These are phyloP conservation scores for Lyophyllum decastes DNA, from an alignment of 768 basidiomycete species.

Conservation along the genomic window DNA sequence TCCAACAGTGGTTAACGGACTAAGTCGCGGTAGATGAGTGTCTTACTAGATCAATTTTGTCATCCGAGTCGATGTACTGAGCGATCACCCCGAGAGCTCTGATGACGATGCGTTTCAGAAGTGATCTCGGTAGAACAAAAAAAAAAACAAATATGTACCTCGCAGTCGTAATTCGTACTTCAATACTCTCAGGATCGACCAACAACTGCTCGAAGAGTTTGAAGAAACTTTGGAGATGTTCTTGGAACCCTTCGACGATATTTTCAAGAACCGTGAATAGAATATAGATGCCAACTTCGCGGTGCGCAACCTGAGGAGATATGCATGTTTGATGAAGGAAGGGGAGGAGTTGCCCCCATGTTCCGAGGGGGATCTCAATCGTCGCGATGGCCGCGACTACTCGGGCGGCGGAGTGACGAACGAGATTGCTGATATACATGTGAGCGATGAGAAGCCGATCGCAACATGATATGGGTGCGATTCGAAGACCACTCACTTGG, in stretches of 20 bases:
- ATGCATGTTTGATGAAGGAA: constrained; percentile 81
- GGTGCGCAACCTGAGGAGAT: constrained; percentile 68
- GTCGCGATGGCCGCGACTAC: constrained; percentile 91
- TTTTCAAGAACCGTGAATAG: constrained; percentile 90
- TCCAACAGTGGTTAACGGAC: neutral
- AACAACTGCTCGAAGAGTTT: constrained; percentile 75
- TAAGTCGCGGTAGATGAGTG: neutral
- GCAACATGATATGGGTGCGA: constrained; percentile 10
- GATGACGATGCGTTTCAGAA: constrained; percentile 4
- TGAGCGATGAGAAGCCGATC: constrained; percentile 15
- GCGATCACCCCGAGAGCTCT: constrained; percentile 91
- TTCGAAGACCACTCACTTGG: constrained; percentile 54
- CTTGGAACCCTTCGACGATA: constrained; percentile 87
- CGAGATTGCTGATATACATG: constrained; percentile 63
- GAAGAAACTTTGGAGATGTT: constrained; percentile 74
- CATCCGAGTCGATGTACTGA: constrained; percentile 86
- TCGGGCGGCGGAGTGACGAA: constrained; percentile 90
- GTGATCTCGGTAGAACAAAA: neutral
- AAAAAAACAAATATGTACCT: constrained; percentile 42
- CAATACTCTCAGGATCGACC: constrained; percentile 80
- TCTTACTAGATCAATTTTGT: constrained; percentile 83
- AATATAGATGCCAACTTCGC: constrained; percentile 91
- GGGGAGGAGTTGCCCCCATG: constrained; percentile 87
- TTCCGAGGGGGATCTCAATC: constrained; percentile 76
- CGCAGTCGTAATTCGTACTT: constrained; percentile 89